A percentile compares a stretch with the other conserved stretches of the same genome.
Evolutionary conservation across 1,139 yeast genomes (phyloP).

Genomic region (Chernovozyma sophiae-reginae): DNA sequence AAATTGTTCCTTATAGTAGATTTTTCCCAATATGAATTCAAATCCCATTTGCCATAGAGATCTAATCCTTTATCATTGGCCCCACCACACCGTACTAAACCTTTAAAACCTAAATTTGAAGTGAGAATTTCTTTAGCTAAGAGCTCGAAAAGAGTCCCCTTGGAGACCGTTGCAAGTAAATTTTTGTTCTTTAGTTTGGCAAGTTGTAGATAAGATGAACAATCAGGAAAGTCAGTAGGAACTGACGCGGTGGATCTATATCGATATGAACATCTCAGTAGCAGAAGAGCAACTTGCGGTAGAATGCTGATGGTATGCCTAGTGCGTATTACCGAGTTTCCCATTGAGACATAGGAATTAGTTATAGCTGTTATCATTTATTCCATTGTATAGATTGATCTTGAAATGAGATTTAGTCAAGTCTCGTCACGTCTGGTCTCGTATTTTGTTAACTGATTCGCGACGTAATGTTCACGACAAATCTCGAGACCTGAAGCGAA

Average conservation of each 20-base stretch:
- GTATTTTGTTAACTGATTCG: too few species aligned
- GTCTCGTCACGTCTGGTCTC: too few species aligned
- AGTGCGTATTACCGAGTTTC: too few species aligned
- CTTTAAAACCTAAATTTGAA: slow-evolving; percentile 37
- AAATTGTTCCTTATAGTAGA: background rate
- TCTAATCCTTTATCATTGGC: slow-evolving; percentile 74
- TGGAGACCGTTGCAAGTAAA: slow-evolving; percentile 44
- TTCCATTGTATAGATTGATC: too few species aligned
- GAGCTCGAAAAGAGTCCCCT: slow-evolving; percentile 70
- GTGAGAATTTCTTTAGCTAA: slow-evolving; percentile 47
- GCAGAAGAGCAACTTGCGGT: too few species aligned
- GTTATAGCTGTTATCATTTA: too few species aligned
- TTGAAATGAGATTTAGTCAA: too few species aligned
- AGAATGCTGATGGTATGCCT: too few species aligned
- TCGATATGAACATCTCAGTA: background rate
- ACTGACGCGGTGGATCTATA: background rate
- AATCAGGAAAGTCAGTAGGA: background rate
- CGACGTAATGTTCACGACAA: too few species aligned
- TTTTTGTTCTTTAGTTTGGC: slow-evolving; percentile 3
- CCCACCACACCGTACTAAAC: slow-evolving; percentile 52
- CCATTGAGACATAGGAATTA: too few species aligned
- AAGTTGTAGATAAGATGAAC: slow-evolving; percentile 1
- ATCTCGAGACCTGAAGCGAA: too few species aligned
- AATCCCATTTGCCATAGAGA: slow-evolving; percentile 57
- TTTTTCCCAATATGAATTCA: slow-evolving; percentile 23